Percentiles rank a stretch among this genome's conserved stretches.
These are phyloP conservation scores for Pinus tabuliformis DNA, from an alignment of 75 land plant genomes.

Conservation along the genomic window DNA sequence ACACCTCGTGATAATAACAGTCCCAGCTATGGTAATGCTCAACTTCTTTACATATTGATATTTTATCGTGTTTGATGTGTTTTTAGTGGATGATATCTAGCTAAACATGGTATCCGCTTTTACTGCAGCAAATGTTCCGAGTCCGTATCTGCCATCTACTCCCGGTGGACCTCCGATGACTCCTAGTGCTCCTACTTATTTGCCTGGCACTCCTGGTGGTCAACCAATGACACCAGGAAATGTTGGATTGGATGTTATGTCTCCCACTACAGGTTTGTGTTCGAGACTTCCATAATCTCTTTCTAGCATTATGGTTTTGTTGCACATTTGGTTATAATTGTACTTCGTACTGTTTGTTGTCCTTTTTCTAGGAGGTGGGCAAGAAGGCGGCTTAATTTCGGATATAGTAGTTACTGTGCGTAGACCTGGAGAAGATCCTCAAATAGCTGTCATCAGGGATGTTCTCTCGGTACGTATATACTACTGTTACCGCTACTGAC, in stretches of 20 bases:
- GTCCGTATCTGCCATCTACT: slow-evolving; percentile 91
- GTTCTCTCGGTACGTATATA: slow-evolving; percentile 57
- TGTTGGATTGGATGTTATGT: slow-evolving; percentile 86
- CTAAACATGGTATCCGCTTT: background rate
- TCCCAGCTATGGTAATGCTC: slow-evolving; percentile 57
- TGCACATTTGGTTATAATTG: background rate
- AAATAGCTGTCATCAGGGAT: slow-evolving; percentile 65
- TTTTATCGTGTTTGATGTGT: background rate
- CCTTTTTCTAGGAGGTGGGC: slow-evolving; percentile 43
- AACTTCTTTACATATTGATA: background rate
- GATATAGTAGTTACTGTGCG: slow-evolving; percentile 83
- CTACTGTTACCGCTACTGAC: background rate
- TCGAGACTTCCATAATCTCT: background rate
- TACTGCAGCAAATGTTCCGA: slow-evolving; percentile 64
- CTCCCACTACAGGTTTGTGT: slow-evolving; percentile 70
- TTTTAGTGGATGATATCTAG: background rate
- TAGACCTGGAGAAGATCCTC: slow-evolving; percentile 64
- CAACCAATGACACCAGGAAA: slow-evolving; percentile 99
- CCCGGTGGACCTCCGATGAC: slow-evolving; percentile 95
- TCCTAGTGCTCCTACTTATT: slow-evolving; percentile 72
- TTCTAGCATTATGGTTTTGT: background rate
- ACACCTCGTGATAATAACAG: slow-evolving; percentile 70
- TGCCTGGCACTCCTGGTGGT: slow-evolving; percentile 96
- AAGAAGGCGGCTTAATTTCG: slow-evolving; percentile 69
- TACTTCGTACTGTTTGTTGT: background rate